Evolutionary conservation across 2,329 filamentous ascomycete species (phyloP), one percentile per base, ranked within the genome.

Genomic region (Apiospora pterosperma): DNA sequence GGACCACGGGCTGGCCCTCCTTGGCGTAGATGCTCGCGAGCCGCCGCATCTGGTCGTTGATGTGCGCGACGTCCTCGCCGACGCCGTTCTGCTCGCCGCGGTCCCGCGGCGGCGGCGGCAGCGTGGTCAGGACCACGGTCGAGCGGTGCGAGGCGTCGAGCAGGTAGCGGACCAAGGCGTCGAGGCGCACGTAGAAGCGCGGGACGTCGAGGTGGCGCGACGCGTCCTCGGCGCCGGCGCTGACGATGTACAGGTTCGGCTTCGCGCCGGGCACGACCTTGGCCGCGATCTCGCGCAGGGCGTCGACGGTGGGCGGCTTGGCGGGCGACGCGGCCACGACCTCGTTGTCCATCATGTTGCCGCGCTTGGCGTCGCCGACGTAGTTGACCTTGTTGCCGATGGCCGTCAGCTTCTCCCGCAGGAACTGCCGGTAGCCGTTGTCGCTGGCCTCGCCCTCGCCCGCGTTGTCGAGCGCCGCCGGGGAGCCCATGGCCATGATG

Each of bases 161-260:
- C 12, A 76, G 72, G 64, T 75, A 76, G 59, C 69, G 69, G 7
- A 77, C 69, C 2, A 77, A 62, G 19, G 70, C 69, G 25, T 72
- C 72, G 36, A 76, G 72, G 62, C 74, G 73, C 64, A 73, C 72
- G 52, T 71, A 76, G 44, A 75, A 76, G 67, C 75, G 74, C 62
- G 73, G 67, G 25, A 76, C 71, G 36, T 76, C 71, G 62, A 75
- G 68, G 34, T 74, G 70, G 65, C 73, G 71, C 66, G 74, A 73
- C 58, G 75, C 76, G 60, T 78, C 75, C 60, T 77, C 77, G 61
- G 76, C 76, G 11, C 76, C 76, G 23, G 74, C 74, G 64, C 77
- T 76, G 52, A 78, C 69, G n/a, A 76, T 69, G 61, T 76, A 73
- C 3, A 77, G 58, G 63, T 78, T 76, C 19, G 76, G 76, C 52